Evolutionary conservation across 176 grass and related monocot species (phyloP).

Genomic region (Saccharum spontaneum): DNA sequence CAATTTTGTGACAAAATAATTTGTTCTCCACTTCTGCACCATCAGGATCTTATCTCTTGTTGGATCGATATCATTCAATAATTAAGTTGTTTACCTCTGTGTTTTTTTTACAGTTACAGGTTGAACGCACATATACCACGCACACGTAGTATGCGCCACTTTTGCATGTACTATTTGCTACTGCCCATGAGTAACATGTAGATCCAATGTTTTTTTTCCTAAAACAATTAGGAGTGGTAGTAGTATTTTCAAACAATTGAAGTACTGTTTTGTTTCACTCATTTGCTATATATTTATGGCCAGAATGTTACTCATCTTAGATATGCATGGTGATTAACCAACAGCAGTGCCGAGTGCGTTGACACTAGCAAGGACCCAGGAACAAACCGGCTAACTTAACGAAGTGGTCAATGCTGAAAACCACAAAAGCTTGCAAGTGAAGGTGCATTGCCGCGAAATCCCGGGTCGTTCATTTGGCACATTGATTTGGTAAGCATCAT

Average conservation of each 20-base stretch:
- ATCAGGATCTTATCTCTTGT: background rate
- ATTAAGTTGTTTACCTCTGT: background rate
- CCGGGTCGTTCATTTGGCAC: background rate
- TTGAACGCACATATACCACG: background rate
- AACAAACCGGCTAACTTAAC: background rate
- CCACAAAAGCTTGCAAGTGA: background rate
- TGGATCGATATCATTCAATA: background rate
- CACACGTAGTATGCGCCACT: background rate
- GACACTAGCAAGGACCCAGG: background rate
- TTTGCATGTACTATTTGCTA: background rate
- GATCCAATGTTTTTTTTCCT: background rate
- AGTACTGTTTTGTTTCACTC: no score
- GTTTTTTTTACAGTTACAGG: background rate
- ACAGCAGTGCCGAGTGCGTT: background rate
- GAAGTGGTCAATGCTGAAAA: background rate
- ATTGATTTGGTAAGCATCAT: background rate
- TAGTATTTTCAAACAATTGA: background rate
- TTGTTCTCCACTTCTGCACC: background rate
- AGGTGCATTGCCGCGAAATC: background rate
- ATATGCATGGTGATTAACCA: background rate
- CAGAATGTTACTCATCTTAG: background rate
- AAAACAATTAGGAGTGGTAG: background rate
- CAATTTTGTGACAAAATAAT: background rate
- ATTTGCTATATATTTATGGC: no score
- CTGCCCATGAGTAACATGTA: background rate